Conservation (phyloP, 257 asterid species). For the Handroanthus guayacan region DNA sequence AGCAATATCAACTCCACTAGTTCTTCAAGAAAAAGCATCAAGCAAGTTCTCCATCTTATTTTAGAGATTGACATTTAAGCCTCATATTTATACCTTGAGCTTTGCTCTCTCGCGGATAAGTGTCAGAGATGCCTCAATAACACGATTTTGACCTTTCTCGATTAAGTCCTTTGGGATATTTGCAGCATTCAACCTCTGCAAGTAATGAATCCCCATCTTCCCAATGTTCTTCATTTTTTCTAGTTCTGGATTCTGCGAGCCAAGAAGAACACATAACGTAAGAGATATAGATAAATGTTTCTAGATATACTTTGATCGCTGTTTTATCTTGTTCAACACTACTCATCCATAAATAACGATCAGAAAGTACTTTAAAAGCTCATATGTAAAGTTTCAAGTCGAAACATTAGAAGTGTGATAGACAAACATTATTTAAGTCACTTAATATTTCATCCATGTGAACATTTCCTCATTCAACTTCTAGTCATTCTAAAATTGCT, state of each 20-base stretch:
- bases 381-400: not conserved
- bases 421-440: not conserved
- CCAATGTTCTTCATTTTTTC: conserved; percentile 66
- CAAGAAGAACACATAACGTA: not conserved
- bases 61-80: not conserved
- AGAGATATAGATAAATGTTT: not conserved
- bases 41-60: conserved; percentile 11
- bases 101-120: conserved; percentile 98
- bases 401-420: not conserved
- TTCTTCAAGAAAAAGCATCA: not conserved
- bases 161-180: conserved; percentile 83
- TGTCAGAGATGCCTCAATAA: conserved; percentile 93
- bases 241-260: conserved; percentile 33
- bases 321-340: not conserved
- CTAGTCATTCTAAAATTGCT: not conserved
- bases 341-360: not conserved
- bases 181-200: conserved; percentile 79
- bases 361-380: conserved; percentile 6
- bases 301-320: not conserved
- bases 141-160: conserved; percentile 96
- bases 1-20: not conserved
- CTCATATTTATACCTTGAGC: conserved; percentile 70
- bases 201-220: conserved; percentile 78
- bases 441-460: not conserved
- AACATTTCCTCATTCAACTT: not conserved